A percentile compares a stretch with the other conserved stretches of the same genome.
Evolutionary conservation across 108 stramenopile genomes (phyloP).

Genomic region (Parmales sp.): DNA sequence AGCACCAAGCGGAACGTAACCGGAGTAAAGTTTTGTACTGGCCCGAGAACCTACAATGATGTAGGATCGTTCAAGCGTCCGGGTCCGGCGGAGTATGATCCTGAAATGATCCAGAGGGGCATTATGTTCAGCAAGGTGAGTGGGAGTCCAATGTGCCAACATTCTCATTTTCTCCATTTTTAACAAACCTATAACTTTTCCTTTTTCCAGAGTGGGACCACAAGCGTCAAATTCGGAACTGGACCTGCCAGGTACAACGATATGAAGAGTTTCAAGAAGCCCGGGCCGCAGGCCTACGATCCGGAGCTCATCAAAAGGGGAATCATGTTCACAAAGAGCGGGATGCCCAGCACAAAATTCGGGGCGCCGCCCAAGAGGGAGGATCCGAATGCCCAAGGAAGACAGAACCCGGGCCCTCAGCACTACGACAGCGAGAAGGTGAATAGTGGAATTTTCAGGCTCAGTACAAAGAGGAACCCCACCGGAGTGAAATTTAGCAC

Average conservation of each 20-base stretch:
- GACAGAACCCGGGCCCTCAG: conserved; percentile 27
- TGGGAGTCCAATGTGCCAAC: too few relatives aligned
- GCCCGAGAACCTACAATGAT: background rate
- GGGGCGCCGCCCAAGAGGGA: conserved; percentile 24
- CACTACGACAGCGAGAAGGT: conserved; percentile 34
- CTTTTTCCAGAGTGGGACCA: conserved; percentile 20
- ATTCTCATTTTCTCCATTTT: too few relatives aligned
- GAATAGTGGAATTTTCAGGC: conserved; percentile 12
- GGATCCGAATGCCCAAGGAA: background rate
- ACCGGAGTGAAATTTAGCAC: conserved; percentile 36
- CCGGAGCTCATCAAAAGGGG: conserved; percentile 29
- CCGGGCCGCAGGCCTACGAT: conserved; percentile 31
- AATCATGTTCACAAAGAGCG: conserved; percentile 33
- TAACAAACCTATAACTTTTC: too few relatives aligned
- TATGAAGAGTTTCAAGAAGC: conserved; percentile 12
- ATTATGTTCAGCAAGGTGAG: conserved; percentile 17
- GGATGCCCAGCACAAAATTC: conserved; percentile 25
- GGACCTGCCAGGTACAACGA: conserved; percentile 31
- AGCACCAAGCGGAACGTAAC: conserved; percentile 25
- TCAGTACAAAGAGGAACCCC: conserved; percentile 30
- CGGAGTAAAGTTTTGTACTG: conserved; percentile 28
- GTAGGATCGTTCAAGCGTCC: background rate
- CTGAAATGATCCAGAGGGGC: conserved; percentile 28
- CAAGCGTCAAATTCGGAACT: conserved; percentile 27
- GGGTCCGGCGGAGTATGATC: conserved; percentile 11